A percentile compares a stretch with the other conserved stretches of the same genome.
Conservation (phyloP, 805 yeast genomes). For the Cyberlindnera nakhonratchasimensis region DNA sequence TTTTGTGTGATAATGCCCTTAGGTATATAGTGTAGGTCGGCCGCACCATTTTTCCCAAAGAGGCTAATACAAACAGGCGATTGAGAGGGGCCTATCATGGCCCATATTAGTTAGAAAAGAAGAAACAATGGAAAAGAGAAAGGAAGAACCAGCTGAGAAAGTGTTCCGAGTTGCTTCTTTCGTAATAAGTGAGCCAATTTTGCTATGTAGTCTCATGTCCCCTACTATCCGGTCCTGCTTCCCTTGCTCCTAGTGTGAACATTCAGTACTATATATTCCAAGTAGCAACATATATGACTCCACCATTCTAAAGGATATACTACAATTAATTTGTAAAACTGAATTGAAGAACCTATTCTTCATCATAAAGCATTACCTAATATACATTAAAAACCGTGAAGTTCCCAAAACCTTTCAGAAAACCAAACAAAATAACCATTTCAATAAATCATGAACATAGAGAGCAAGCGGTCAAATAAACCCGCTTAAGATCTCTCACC, state of each 20-base stretch:
- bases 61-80: slow-evolving; percentile 4
- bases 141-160: too few species aligned
- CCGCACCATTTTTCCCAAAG: slow-evolving; percentile 7
- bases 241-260: too few species aligned
- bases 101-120: too few species aligned
- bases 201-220: too few species aligned
- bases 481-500: slow-evolving; percentile 88
- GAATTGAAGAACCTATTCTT: slow-evolving; percentile 6
- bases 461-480: background rate
- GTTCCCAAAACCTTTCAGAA: slow-evolving; percentile 16
- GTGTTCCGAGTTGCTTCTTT: background rate
- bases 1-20: slow-evolving; percentile 1
- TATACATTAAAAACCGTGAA: slow-evolving; percentile 19
- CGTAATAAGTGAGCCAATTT: too few species aligned
- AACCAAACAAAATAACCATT: slow-evolving; percentile 12
- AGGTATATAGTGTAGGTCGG: background rate
- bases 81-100: background rate
- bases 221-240: too few species aligned
- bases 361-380: slow-evolving; percentile 21
- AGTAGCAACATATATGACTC: too few species aligned
- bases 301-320: background rate
- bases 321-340: slow-evolving; percentile 5
- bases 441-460: slow-evolving; percentile 12
- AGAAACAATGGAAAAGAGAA: background rate
- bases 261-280: too few species aligned